These are phyloP conservation scores for Metschnikowia gruessii DNA, from an alignment of 805 yeast genomes.

Conservation along the genomic window DNA sequence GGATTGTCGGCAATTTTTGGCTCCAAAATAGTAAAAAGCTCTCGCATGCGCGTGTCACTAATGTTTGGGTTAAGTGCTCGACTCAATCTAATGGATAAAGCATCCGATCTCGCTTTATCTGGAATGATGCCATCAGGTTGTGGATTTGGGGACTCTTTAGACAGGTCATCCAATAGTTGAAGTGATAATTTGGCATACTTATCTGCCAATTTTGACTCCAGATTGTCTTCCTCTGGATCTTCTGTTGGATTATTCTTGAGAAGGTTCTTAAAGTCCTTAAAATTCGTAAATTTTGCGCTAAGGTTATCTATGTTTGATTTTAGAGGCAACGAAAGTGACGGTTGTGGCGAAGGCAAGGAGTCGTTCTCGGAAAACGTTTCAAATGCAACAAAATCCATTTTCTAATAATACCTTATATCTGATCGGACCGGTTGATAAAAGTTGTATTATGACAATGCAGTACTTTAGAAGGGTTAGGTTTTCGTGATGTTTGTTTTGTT, in stretches of 20 bases:
- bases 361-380: constrained; percentile 32
- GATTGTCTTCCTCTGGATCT: constrained; percentile 5
- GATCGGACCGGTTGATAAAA: not conserved
- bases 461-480: no score
- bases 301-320: constrained; percentile 36
- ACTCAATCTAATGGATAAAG: constrained; percentile 44
- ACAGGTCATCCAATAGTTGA: constrained; percentile 25
- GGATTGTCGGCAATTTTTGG: constrained; percentile 29
- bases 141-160: not conserved
- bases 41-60: constrained; percentile 33
- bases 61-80: constrained; percentile 48
- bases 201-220: constrained; percentile 32
- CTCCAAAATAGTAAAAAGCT: constrained; percentile 31
- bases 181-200: constrained; percentile 50
- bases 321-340: constrained; percentile 42
- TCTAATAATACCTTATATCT: not conserved
- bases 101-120: constrained; percentile 12
- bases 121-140: not conserved
- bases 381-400: constrained; percentile 43
- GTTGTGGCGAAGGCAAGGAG: constrained; percentile 40
- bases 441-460: not conserved
- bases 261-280: constrained; percentile 32
- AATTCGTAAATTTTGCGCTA: constrained; percentile 33
- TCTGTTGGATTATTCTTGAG: constrained; percentile 19
- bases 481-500: not conserved